Evolutionary conservation across 768 basidiomycete genomes (phyloP).

Genomic region (Rhizopogon vinicolor): DNA sequence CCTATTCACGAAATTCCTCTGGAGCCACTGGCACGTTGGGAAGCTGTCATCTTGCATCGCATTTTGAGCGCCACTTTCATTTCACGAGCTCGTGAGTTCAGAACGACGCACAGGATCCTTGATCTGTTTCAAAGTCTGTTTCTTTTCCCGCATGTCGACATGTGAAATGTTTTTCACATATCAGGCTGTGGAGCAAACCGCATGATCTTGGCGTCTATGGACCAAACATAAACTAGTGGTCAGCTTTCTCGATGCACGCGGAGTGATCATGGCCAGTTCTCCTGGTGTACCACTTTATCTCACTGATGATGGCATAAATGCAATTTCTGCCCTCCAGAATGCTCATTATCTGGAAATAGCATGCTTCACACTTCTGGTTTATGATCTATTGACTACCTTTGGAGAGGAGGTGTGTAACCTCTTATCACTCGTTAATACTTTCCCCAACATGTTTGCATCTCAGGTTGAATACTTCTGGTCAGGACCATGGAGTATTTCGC

Average conservation of each 20-base stretch:
- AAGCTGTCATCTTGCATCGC: too few relatives aligned
- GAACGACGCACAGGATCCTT: background rate
- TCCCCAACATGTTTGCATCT: background rate
- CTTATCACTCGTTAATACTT: background rate
- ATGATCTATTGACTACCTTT: constrained; percentile 5
- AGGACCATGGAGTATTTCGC: constrained; percentile 6
- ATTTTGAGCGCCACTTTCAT: background rate
- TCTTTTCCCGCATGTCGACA: background rate
- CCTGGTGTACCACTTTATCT: background rate
- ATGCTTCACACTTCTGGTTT: constrained; percentile 5
- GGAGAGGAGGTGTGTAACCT: constrained; percentile 3
- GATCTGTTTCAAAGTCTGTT: background rate
- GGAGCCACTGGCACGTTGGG: too few relatives aligned
- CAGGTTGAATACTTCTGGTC: constrained; percentile 8
- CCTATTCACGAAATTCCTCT: too few relatives aligned
- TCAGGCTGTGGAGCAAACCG: background rate
- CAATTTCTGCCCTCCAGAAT: background rate
- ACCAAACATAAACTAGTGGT: background rate
- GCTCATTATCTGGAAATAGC: constrained; percentile 6
- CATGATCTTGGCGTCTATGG: background rate
- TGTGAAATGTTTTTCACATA: background rate
- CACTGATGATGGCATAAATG: background rate
- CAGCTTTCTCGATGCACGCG: background rate
- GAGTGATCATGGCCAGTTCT: background rate
- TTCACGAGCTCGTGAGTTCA: background rate